Evolutionary conservation across 2,329 filamentous ascomycete genomes (phyloP).

Genomic region (Colletotrichum tropicale): DNA sequence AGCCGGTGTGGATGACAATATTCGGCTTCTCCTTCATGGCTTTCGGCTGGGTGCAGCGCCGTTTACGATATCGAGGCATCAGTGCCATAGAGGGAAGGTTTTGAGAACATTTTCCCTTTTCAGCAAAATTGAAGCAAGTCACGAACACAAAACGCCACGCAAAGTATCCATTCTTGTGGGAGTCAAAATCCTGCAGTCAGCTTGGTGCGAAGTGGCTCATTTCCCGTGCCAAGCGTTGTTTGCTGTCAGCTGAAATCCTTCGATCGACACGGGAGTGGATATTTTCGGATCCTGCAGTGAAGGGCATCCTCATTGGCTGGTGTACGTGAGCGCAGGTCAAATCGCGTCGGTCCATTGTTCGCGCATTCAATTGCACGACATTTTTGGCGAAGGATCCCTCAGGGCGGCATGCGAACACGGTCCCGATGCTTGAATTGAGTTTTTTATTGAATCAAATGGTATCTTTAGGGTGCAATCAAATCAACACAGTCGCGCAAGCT

Average conservation of each 20-base stretch:
- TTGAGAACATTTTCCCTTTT: background rate
- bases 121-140: background rate
- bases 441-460: background rate
- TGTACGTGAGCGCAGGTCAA: background rate
- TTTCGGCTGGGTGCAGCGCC: background rate
- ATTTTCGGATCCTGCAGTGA: background rate
- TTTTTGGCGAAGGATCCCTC: background rate
- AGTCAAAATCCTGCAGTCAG: background rate
- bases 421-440: background rate
- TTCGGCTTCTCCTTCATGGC: background rate
- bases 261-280: background rate
- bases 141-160: background rate
- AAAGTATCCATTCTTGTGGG: background rate
- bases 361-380: background rate
- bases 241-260: background rate
- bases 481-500: background rate
- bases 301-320: background rate
- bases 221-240: background rate
- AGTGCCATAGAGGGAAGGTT: background rate
- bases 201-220: background rate
- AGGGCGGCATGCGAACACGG: background rate
- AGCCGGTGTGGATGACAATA: background rate
- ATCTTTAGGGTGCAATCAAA: background rate
- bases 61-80: background rate
- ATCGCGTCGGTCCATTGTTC: background rate